A percentile compares a stretch with the other conserved stretches of the same genome.
These are phyloP conservation scores for Colletotrichum truncatum DNA, from an alignment of 2,329 filamentous ascomycete species.

Conservation along the genomic window DNA sequence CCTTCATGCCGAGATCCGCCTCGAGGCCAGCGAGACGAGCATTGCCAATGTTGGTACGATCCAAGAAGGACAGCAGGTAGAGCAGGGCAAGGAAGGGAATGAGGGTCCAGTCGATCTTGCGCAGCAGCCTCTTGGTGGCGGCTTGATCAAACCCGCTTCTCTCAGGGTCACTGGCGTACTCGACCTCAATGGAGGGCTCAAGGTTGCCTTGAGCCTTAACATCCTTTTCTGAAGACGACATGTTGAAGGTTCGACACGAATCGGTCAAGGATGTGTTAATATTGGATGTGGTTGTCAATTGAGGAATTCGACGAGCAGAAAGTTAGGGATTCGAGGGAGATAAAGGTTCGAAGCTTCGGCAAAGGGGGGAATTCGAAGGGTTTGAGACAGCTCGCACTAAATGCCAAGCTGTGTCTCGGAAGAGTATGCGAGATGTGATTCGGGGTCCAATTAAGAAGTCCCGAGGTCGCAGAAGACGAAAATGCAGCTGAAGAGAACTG, in stretches of 20 bases:
- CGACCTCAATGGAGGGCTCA: constrained; percentile 31
- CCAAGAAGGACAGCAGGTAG: constrained; percentile 56
- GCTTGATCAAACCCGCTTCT: constrained; percentile 39
- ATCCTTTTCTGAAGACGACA: constrained; percentile 29
- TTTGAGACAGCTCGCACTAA: neutral
- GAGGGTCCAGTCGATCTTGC: constrained; percentile 63
- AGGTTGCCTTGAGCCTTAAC: constrained; percentile 13
- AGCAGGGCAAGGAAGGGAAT: constrained; percentile 68
- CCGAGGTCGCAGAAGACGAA: neutral
- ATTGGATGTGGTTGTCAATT: neutral
- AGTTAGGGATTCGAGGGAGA: neutral
- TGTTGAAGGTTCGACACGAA: neutral
- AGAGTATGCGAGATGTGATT: neutral
- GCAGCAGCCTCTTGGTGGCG: constrained; percentile 59
- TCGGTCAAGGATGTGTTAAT: neutral
- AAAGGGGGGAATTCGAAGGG: neutral
- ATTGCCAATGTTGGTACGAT: constrained; percentile 61
- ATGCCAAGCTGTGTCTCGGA: constrained; percentile 4
- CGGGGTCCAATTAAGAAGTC: neutral
- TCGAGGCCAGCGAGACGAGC: constrained; percentile 47
- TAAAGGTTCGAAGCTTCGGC: neutral
- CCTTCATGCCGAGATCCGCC: constrained; percentile 55
- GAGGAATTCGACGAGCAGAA: neutral
- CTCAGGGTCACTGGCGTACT: constrained; percentile 30
- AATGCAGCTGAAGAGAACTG: neutral